Conservation (phyloP, 768 basidiomycete species). For the Suillus brevipes region DNA sequence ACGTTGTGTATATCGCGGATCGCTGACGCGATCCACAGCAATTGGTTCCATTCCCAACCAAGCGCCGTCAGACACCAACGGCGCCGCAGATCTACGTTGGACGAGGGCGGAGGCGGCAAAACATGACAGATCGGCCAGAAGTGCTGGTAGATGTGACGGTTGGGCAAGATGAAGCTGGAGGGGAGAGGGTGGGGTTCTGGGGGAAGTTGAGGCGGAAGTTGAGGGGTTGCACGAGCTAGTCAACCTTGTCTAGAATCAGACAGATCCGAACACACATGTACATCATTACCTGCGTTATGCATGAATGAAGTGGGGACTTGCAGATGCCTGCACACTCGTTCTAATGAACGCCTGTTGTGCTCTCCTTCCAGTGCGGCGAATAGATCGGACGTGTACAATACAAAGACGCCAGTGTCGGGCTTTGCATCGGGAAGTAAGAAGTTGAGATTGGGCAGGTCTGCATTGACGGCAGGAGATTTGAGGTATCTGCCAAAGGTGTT, state of each 20-base stretch:
- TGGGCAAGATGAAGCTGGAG: too few species aligned
- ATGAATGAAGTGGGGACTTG: slow-evolving; percentile 54
- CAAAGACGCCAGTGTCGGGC: slow-evolving; percentile 55
- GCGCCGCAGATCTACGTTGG: too few species aligned
- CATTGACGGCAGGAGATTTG: slow-evolving; percentile 48
- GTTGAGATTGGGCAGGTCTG: slow-evolving; percentile 51
- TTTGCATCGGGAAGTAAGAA: slow-evolving; percentile 58
- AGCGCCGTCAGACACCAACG: too few species aligned
- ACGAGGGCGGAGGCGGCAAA: too few species aligned
- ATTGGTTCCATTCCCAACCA: too few species aligned
- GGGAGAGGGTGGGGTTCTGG: too few species aligned
- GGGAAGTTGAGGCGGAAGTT: too few species aligned
- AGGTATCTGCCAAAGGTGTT: slow-evolving; percentile 47
- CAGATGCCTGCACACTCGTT: slow-evolving; percentile 62
- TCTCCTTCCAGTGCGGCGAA: slow-evolving; percentile 67
- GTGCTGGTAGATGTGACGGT: too few species aligned
- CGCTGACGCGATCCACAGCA: too few species aligned
- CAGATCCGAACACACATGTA: slow-evolving; percentile 53
- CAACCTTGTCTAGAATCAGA: not conserved
- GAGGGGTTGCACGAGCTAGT: too few species aligned
- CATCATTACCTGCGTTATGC: slow-evolving; percentile 90
- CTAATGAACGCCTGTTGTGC: slow-evolving; percentile 54
- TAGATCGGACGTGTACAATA: slow-evolving; percentile 73
- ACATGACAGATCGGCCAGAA: too few species aligned
- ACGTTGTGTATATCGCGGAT: too few species aligned